Evolutionary conservation across 176 grass and related monocot genomes (phyloP).

Genomic region (Puccinellia tenuiflora): DNA sequence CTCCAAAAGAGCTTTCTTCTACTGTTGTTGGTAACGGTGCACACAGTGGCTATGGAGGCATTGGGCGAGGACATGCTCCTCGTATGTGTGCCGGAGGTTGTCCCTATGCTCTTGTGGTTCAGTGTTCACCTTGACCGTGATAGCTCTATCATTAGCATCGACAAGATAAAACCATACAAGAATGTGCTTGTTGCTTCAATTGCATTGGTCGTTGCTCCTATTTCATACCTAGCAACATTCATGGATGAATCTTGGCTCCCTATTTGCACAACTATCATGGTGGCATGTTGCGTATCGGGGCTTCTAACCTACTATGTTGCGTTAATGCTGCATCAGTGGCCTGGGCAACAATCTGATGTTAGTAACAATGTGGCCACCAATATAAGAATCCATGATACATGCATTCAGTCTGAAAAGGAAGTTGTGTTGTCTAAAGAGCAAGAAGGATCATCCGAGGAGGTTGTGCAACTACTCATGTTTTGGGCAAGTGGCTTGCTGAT

Average conservation of each 20-base stretch:
- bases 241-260: not conserved
- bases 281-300: not conserved
- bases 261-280: not conserved
- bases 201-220: no score
- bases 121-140: not conserved
- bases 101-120: conserved; percentile 20
- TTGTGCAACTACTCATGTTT: not conserved
- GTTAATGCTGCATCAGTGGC: conserved; percentile 16
- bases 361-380: no score
- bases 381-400: no score
- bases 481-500: not conserved
- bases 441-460: not conserved
- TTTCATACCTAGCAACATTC: not conserved
- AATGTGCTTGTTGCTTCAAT: fast-evolving
- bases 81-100: not conserved
- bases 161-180: not conserved
- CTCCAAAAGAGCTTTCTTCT: conserved; percentile 2
- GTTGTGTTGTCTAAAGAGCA: not conserved
- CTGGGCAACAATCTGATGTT: not conserved
- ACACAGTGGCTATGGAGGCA: not conserved
- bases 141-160: not conserved
- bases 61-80: not conserved
- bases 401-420: no score
- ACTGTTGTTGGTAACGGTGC: not conserved
- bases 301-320: not conserved